A percentile compares a stretch with the other conserved stretches of the same genome.
These are phyloP conservation scores for Chalciporus sphaerocephalus DNA, from an alignment of 768 basidiomycete genomes.

Conservation along the genomic window DNA sequence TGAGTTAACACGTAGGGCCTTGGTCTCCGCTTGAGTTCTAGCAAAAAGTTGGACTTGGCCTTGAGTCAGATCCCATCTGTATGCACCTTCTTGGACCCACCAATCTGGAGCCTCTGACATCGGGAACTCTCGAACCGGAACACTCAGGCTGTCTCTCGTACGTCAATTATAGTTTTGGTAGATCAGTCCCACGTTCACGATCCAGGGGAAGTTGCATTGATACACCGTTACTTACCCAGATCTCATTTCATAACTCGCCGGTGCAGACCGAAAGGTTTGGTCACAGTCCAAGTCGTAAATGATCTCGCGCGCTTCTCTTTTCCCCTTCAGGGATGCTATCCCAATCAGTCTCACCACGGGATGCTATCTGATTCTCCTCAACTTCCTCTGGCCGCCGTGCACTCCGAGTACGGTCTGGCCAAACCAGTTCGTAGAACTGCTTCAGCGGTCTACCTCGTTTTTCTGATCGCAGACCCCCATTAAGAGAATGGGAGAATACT, in stretches of 20 bases:
- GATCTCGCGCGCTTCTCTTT: neutral
- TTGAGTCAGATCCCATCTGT: no score
- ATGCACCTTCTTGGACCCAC: no score
- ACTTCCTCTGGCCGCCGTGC: neutral
- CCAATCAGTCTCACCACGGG: neutral
- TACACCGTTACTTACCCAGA: neutral
- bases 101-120: neutral
- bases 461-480: no score
- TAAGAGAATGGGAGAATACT: neutral
- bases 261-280: no score
- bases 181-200: constrained; percentile 5
- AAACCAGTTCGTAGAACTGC: neutral
- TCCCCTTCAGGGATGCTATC: neutral
- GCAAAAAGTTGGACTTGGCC: no score
- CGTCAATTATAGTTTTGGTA: constrained; percentile 5
- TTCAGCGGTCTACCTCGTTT: neutral
- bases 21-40: no score
- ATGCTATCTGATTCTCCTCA: neutral
- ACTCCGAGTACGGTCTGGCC: neutral
- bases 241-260: neutral
- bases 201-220: neutral
- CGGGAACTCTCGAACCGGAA: constrained; percentile 6
- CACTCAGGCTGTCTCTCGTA: constrained; percentile 1
- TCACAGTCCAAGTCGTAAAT: neutral
- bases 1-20: no score